Base-by-base conservation (phyloP, 805 yeast species). In the Myxozyma kluyveri region DNA sequence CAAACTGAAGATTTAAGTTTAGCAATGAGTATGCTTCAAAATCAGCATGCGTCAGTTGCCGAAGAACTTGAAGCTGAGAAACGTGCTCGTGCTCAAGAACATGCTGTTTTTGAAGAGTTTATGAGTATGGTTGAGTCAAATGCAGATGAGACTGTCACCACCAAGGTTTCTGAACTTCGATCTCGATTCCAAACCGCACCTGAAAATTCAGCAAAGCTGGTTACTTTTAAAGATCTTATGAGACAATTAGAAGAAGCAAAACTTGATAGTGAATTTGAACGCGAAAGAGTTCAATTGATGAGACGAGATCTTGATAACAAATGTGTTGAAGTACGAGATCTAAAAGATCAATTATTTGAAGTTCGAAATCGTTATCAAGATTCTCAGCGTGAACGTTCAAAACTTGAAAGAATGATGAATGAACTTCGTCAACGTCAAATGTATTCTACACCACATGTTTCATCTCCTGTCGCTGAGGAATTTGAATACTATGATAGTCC, bases 41-140 rank as follows among this genome's bases (percentile, higher is more conserved):
- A 50, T 41, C 47, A 56, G 24, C 61, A 59, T 35, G 59, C 53
- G 2, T 32, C 45, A 10, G 42, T 46, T n/a, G 42, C 42, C 6
- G 62, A 59, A 22, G 56, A 59, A 12, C 49, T 59, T 9, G 63
- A 59, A 19, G 58, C 51, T 10, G 56, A 52, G 38, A 59, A 46
- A 32, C 49, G 57, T 3, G 54, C 50, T 17, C 39, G 61, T 5
- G 61, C 50, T 3, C 61, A 48, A 21, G 62, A 54, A 23, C 42
- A 54, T 3, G 36, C 26, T 14, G 26, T 38, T 14, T 37, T 52
- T 12, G 40, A 24, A 17, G 42, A 38, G 31, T 52, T 53, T 31
- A 9, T 59, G 24, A 21, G 21, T 37, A 12, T 27, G 12, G 18
- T 47, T 7, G 49, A 22, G 5, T 29, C 42, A 29, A 19, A 29